phyloP scores from a whole-genome alignment of 2,329 filamentous ascomycete species.

The Tolypocladium tropicale region DNA sequence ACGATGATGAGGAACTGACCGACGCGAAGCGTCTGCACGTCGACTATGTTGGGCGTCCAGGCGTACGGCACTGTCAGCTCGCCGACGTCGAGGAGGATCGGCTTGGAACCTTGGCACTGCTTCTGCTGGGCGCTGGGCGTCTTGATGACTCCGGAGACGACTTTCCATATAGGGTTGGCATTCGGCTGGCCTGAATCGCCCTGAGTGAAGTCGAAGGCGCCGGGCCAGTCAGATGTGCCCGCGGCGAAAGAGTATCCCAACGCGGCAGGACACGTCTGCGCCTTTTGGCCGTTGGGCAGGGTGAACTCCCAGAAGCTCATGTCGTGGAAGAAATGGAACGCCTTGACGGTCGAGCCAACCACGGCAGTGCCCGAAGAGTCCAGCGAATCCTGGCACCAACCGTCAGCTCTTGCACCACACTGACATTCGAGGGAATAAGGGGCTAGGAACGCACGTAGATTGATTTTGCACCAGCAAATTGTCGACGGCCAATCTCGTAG shows the following conservation, averaged over 20 bases:
- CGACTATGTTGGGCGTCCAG: slow-evolving; percentile 88
- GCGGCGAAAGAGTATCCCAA: slow-evolving; percentile 89
- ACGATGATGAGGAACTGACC: slow-evolving; percentile 79
- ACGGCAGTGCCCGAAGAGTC: slow-evolving; percentile 37
- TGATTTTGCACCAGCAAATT: slow-evolving; percentile 48
- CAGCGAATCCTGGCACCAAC: slow-evolving; percentile 39
- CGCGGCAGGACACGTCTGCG: slow-evolving; percentile 73
- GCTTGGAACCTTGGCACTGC: slow-evolving; percentile 70
- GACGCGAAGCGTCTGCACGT: slow-evolving; percentile 75
- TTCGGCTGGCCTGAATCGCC: slow-evolving; percentile 63
- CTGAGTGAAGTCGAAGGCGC: slow-evolving; percentile 88
- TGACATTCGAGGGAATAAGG: not conserved
- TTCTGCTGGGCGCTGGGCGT: slow-evolving; percentile 59
- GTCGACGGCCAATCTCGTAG: slow-evolving; percentile 66
- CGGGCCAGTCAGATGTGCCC: slow-evolving; percentile 85
- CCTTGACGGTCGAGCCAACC: slow-evolving; percentile 57
- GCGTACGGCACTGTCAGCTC: slow-evolving; percentile 67
- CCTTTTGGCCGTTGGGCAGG: slow-evolving; percentile 60
- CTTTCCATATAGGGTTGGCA: slow-evolving; percentile 64
- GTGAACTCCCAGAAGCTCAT: slow-evolving; percentile 66
- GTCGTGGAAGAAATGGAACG: slow-evolving; percentile 78
- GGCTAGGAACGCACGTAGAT: slow-evolving; percentile 23
- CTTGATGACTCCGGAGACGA: slow-evolving; percentile 64
- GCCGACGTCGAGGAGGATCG: slow-evolving; percentile 80
- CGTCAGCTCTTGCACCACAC: not conserved